A percentile compares a stretch with the other conserved stretches of the same genome.
These are phyloP conservation scores for Ceratobasidium sp. DNA, from an alignment of 1,284 basidiomycete species.

Conservation along the genomic window DNA sequence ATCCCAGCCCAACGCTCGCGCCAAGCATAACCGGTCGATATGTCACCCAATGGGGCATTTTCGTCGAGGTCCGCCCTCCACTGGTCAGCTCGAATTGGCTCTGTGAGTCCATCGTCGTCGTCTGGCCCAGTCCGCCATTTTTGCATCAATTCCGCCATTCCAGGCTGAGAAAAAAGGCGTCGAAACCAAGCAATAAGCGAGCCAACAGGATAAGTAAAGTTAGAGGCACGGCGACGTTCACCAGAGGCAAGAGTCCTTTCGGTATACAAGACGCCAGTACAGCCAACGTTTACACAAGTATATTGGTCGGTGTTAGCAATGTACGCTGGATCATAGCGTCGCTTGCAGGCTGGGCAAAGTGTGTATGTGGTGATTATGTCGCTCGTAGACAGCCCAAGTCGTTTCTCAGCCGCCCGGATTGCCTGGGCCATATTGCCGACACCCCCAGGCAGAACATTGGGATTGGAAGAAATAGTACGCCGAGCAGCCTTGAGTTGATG, in stretches of 20 bases:
- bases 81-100: not conserved
- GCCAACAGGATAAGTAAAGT: not conserved
- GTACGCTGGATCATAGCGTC: not conserved
- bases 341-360: not conserved
- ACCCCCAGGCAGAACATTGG: not conserved
- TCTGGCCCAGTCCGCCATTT: not conserved
- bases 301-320: not conserved
- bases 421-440: slow-evolving; percentile 8
- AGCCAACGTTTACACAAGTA: not conserved
- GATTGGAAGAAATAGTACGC: not conserved
- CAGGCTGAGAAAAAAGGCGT: not conserved
- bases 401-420: not conserved
- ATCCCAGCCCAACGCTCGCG: not conserved
- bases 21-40: slow-evolving; percentile 15
- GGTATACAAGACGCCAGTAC: not conserved
- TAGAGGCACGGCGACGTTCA: not conserved
- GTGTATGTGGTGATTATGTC: slow-evolving; percentile 14
- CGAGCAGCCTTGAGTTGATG: slow-evolving; percentile 17
- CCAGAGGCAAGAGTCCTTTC: not conserved
- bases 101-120: not conserved
- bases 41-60: not conserved
- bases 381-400: not conserved
- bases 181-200: slow-evolving; percentile 7
- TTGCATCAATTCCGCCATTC: slow-evolving; percentile 8
- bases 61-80: not conserved